Base-by-base conservation (phyloP, 768 basidiomycete species). In the Suillus alpinus region DNA sequence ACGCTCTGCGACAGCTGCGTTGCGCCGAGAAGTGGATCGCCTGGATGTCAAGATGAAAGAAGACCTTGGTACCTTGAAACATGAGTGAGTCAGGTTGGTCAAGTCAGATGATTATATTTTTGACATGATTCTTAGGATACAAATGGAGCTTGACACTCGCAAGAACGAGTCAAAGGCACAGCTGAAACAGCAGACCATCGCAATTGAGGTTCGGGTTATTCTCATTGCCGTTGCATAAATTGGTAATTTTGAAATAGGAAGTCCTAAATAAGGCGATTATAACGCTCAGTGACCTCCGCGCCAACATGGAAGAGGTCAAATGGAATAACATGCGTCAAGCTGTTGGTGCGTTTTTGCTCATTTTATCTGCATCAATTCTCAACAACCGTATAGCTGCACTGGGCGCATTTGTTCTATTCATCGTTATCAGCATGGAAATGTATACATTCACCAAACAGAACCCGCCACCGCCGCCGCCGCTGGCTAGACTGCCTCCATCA, bases 71-170 rank as follows among this genome's bases (percentile, higher is more conserved):
- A 89, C 84, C 49, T 79, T 99, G 66, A 94, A 92, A 74, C 95
- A 98, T 69, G 95, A 98, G 95, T 96, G 66, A 59, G 89, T 84
- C 50, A 46, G 41, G 36, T 26, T 26, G 31, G 9, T 47, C 43
- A 61, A 55, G 10, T 29, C 26, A 18, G 20, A 39, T 6, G 37
- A 29, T 39, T 18, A 0, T 26, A 37, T 55, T 39, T 60, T 51
- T 57, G 51, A 46, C 6, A 56, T 65, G 49, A 61, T n/a, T 46
- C 58, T 39, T 62, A 97, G 95, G 69, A 92, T 95, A 56, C 95
- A 98, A 74, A 94, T 98, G 87, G 97, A 99, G 59, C 81, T 98
- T 62, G 94, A 96, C 68, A 94, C 87, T 63, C 83, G 96, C 60
- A 98, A 95, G 79, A 93, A 90, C 65, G 97, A 98, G 71, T 84